A percentile compares a stretch with the other conserved stretches of the same genome.
Evolutionary conservation across 2,329 filamentous ascomycete species (phyloP).

Genomic region (Pestalotiopsis sp.): DNA sequence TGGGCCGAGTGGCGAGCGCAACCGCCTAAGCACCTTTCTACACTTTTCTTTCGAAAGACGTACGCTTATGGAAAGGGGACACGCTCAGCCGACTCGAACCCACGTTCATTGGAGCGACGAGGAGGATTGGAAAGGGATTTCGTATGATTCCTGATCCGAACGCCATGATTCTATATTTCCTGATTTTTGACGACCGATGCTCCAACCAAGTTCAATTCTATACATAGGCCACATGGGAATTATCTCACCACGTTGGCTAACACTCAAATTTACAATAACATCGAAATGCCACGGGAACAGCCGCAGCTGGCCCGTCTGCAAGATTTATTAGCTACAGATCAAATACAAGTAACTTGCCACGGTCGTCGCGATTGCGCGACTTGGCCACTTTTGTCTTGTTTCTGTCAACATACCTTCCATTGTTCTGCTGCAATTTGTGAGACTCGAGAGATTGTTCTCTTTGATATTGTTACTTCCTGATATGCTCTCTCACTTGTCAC

Average conservation of each 20-base stretch:
- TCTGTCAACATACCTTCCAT: not conserved
- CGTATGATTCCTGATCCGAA: too few species aligned
- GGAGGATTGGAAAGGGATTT: not conserved
- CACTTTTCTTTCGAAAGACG: slow-evolving; percentile 9
- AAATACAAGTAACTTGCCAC: slow-evolving; percentile 6
- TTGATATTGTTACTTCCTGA: too few species aligned
- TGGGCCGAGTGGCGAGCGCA: slow-evolving; percentile 30
- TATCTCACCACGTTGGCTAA: not conserved
- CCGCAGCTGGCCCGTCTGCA: not conserved
- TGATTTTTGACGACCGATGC: not conserved
- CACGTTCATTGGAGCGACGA: slow-evolving; percentile 33
- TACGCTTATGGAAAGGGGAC: slow-evolving; percentile 13
- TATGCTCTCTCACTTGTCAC: not conserved
- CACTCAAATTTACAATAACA: not conserved
- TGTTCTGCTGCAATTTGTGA: not conserved
- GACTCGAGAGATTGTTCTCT: not conserved
- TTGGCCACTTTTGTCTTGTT: not conserved
- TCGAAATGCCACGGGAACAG: not conserved
- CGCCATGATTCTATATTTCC: not conserved
- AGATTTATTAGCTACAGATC: not conserved
- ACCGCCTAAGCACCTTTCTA: slow-evolving; percentile 28
- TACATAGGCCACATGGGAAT: not conserved
- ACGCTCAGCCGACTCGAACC: slow-evolving; percentile 30
- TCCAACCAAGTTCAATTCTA: slow-evolving; percentile 3
- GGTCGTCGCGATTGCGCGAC: not conserved